Base-by-base conservation (phyloP, 495 filamentous ascomycete genomes). In the Jackrogersella multiformis region DNA sequence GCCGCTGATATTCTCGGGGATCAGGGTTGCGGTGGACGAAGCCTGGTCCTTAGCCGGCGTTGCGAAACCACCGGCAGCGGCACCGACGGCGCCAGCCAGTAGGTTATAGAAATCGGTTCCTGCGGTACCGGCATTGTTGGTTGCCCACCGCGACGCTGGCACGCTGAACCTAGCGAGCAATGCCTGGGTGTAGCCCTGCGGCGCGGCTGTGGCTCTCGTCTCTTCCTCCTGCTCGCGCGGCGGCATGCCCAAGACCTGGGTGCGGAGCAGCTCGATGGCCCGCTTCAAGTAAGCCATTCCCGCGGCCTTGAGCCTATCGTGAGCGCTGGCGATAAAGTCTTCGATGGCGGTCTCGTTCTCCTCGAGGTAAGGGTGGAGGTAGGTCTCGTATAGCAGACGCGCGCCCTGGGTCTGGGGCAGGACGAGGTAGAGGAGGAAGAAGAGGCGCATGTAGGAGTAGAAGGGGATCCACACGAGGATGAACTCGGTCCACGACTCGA, bases 361-460 rank as follows among this genome's bases (percentile, higher is more conserved):
- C 52, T 85, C 80, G 49, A 99, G 87, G 80, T 93, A 96, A 2
- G 96, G 95, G 73, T 96, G 86, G 61, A 99, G 84, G 75, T 97
- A 89, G 32, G 84, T 81, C 71, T 91, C 85, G 80, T 98, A 99
- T 67, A 98, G 81, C 54, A 89, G 78, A 28, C 88, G 89, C 52
- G 94, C 93, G 71, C 95, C 95, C 73, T 97, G 94, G 38, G 91
- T 93, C 77, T 97, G 94, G 0, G 95, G 95, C n/a, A 97, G 89
- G 64, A 99, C 92, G 62, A 99, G 93, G 83, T 97, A 99, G 69
- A 92, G 86, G 76, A 96, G 88, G 81, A 95, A 89, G 71, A 86
- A 81, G 45, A 97, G 88, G 65, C 96, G 94, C 75, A 96, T 83
- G 84, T 91, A 97, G 71, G 92, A 85, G 80, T 97, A 99, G 82